Conservation (phyloP, 2,329 filamentous ascomycete species). For the Phaeoacremonium minimum region DNA sequence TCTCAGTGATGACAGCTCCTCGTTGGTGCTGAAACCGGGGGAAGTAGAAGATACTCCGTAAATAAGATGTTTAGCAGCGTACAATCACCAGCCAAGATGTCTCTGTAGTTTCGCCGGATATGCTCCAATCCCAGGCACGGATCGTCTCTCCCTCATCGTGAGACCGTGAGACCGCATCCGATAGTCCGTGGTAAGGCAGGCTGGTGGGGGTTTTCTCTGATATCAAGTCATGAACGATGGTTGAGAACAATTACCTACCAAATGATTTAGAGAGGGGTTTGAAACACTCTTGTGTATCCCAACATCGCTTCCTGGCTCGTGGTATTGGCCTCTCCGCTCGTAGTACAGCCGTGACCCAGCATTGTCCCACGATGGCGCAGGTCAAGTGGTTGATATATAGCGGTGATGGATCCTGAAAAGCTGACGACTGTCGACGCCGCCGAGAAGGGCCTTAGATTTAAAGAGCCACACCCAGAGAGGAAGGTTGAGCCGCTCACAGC, state of each 20-base stretch:
- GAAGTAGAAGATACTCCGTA: too few species aligned
- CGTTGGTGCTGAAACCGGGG: too few species aligned
- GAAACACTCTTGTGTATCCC: not conserved
- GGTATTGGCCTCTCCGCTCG: slow-evolving; percentile 7
- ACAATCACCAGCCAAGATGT: too few species aligned
- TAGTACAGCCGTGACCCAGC: slow-evolving; percentile 5
- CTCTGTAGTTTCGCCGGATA: too few species aligned
- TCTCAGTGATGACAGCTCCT: too few species aligned
- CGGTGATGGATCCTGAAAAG: slow-evolving; percentile 2
- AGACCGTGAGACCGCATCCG: not conserved
- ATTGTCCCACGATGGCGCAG: slow-evolving; percentile 9
- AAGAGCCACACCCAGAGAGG: slow-evolving; percentile 1
- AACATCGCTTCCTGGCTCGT: slow-evolving; percentile 9
- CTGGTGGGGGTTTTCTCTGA: too few species aligned
- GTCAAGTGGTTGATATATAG: slow-evolving; percentile 7
- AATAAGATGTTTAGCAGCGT: too few species aligned
- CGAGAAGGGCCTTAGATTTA: not conserved
- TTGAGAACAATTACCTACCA: too few species aligned
- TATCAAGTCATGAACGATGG: too few species aligned
- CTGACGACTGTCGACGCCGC: not conserved
- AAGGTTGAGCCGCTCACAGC: slow-evolving; percentile 6
- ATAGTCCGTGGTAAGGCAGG: not conserved
- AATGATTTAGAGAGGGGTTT: too few species aligned
- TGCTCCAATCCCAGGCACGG: too few species aligned
- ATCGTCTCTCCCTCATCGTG: too few species aligned